Evolutionary conservation across 106 monocot species (phyloP).

Genomic region (Dendrobium catenatum): DNA sequence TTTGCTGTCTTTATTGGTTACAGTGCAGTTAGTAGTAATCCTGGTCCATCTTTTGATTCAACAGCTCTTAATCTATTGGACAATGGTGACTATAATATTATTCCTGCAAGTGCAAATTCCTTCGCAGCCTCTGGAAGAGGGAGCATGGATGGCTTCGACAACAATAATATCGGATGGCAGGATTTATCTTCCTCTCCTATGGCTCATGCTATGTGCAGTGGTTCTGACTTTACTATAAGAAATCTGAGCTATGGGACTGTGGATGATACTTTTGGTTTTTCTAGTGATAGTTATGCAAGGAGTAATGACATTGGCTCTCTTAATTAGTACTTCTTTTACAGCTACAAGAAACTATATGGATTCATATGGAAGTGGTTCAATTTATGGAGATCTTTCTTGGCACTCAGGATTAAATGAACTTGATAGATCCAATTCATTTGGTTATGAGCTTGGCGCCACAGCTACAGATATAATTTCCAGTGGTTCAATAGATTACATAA

Average conservation of each 20-base stretch:
- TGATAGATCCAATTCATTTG: conserved; percentile 37
- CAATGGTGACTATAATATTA: conserved; percentile 32
- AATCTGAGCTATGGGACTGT: neutral
- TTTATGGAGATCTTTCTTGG: conserved; percentile 77
- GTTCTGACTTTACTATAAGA: neutral
- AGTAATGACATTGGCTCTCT: conserved; percentile 22
- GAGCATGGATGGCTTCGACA: conserved; percentile 22
- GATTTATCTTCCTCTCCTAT: too few species aligned
- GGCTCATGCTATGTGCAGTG: too few species aligned
- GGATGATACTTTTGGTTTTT: conserved; percentile 29
- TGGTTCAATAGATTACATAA: conserved; percentile 40
- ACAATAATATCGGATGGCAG: neutral
- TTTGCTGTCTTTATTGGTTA: conserved; percentile 37
- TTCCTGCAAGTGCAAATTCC: conserved; percentile 26
- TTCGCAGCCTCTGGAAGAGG: conserved; percentile 34
- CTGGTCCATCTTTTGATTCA: conserved; percentile 45
- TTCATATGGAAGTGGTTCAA: conserved; percentile 45
- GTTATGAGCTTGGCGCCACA: conserved; percentile 34
- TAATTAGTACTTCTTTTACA: conserved; percentile 17
- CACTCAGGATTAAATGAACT: conserved; percentile 43
- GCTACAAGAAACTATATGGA: conserved; percentile 34
- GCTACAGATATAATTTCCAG: conserved; percentile 29
- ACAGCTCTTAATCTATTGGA: conserved; percentile 45
- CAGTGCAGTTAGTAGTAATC: conserved; percentile 28
- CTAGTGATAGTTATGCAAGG: conserved; percentile 21